A percentile compares a stretch with the other conserved stretches of the same genome.
Conservation (phyloP, 2,329 filamentous ascomycete genomes). For the Monosporascus sp. region DNA sequence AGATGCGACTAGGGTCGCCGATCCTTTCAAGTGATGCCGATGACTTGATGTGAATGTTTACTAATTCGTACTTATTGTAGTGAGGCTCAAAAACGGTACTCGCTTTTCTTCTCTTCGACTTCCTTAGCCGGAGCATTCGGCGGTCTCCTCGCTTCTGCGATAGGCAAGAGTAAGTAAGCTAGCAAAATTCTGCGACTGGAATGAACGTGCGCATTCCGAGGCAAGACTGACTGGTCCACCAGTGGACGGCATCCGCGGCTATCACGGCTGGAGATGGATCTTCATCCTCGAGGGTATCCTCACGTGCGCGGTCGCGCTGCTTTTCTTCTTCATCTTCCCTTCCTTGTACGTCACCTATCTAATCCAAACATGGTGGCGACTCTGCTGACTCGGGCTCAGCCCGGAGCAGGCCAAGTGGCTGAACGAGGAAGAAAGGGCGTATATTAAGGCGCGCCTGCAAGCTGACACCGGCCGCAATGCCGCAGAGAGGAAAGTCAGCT, state of each 20-base stretch:
- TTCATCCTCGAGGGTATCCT: slow-evolving; percentile 72
- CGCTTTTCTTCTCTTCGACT: slow-evolving; percentile 86
- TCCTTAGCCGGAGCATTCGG: slow-evolving; percentile 80
- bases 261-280: slow-evolving; percentile 74
- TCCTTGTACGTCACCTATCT: slow-evolving; percentile 47
- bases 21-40: not conserved
- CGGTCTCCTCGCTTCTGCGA: slow-evolving; percentile 76
- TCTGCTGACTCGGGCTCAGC: slow-evolving; percentile 14
- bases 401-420: slow-evolving; percentile 72
- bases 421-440: slow-evolving; percentile 61
- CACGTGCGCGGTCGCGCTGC: slow-evolving; percentile 30
- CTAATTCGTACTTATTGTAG: slow-evolving; percentile 11
- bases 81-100: slow-evolving; percentile 88
- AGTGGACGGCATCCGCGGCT: slow-evolving; percentile 64
- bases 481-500: slow-evolving; percentile 54
- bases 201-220: not conserved
- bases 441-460: slow-evolving; percentile 59
- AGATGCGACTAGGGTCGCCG: no score
- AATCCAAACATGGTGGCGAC: not conserved
- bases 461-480: slow-evolving; percentile 65
- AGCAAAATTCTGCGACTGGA: not conserved
- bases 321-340: slow-evolving; percentile 66
- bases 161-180: slow-evolving; percentile 60
- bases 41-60: not conserved
- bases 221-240: slow-evolving; percentile 5